Conservation (phyloP, 257 asterid genomes). For the Solanum habrochaites region DNA sequence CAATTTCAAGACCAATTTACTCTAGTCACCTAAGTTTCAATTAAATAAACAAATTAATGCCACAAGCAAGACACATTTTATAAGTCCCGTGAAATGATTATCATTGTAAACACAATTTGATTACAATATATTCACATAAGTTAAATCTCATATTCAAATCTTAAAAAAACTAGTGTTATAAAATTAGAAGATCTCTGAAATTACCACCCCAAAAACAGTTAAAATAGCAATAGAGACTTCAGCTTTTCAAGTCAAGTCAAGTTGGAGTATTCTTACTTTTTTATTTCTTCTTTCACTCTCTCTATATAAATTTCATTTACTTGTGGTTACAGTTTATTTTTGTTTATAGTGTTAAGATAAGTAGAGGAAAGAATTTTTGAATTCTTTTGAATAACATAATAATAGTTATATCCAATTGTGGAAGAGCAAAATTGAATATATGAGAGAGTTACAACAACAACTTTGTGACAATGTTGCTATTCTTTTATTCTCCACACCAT, state of each 20-base stretch:
- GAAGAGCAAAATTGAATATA: neutral
- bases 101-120: neutral
- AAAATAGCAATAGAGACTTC: neutral
- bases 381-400: constrained; percentile 1
- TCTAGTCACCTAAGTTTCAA: too few species aligned
- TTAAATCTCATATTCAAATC: neutral
- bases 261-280: neutral
- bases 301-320: neutral
- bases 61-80: neutral
- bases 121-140: neutral
- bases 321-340: too few species aligned
- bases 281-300: neutral
- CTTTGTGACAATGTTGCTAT: neutral
- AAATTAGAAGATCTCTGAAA: neutral
- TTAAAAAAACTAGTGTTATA: neutral
- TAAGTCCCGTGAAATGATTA: neutral
- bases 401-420: neutral
- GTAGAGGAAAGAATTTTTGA: neutral
- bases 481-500: neutral
- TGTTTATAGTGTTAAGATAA: neutral
- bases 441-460: neutral
- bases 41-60: neutral
- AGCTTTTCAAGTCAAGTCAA: too few species aligned
- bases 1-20: neutral
- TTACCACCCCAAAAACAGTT: neutral